Percentiles rank a stretch among this genome's conserved stretches.
These are phyloP conservation scores for Lichtheimia ramosa DNA, from an alignment of 371 early-diverging fungal species.

Conservation along the genomic window DNA sequence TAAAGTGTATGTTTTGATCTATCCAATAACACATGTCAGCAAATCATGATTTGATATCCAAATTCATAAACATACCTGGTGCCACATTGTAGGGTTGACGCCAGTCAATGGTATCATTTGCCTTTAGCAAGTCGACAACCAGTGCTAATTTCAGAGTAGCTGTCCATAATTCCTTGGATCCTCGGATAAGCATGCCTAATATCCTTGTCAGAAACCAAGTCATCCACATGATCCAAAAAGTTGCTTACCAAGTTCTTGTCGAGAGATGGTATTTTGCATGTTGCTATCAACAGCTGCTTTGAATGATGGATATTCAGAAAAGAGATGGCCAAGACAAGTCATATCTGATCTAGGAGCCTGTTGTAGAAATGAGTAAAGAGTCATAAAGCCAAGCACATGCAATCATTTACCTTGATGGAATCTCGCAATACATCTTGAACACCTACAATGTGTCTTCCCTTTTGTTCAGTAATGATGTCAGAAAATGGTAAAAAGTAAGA, in stretches of 20 bases:
- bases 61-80: background rate
- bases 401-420: slow-evolving; percentile 41
- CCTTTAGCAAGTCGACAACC: slow-evolving; percentile 48
- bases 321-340: background rate
- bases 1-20: slow-evolving; percentile 4
- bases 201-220: background rate
- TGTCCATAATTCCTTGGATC: slow-evolving; percentile 61
- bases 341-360: background rate
- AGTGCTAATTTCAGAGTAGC: slow-evolving; percentile 61
- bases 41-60: background rate
- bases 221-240: background rate
- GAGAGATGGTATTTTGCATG: slow-evolving; percentile 10
- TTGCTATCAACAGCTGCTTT: slow-evolving; percentile 23
- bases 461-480: slow-evolving; percentile 27
- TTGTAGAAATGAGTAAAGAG: too few species aligned
- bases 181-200: slow-evolving; percentile 57
- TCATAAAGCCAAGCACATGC: too few species aligned
- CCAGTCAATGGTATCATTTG: slow-evolving; percentile 13
- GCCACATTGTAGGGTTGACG: slow-evolving; percentile 11
- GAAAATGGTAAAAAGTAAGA: slow-evolving; percentile 50
- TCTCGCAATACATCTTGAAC: slow-evolving; percentile 42
- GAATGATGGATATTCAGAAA: slow-evolving; percentile 9
- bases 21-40: slow-evolving; percentile 6
- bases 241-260: slow-evolving; percentile 40
- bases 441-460: slow-evolving; percentile 28